phyloP scores from a whole-genome alignment of 805 yeast species.

The Metschnikowia vanudenii region DNA sequence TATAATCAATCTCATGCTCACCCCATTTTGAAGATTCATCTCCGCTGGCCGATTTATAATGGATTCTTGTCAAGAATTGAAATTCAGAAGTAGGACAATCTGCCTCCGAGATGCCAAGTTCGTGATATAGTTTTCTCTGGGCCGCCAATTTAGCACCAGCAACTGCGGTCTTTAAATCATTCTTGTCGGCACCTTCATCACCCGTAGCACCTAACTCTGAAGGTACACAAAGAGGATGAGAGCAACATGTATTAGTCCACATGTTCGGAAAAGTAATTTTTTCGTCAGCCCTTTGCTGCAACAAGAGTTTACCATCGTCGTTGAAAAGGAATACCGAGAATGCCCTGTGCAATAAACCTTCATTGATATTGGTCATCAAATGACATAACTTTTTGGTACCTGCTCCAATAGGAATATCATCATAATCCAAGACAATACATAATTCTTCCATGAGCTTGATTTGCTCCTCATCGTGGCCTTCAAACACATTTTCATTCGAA shows the following conservation, averaged over 20 bases:
- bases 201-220: conserved; percentile 64
- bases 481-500: conserved; percentile 49
- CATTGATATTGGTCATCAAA: conserved; percentile 79
- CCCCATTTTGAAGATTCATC: conserved; percentile 75
- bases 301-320: conserved; percentile 66
- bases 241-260: conserved; percentile 99
- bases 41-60: conserved; percentile 81
- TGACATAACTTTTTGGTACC: conserved; percentile 92
- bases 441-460: conserved; percentile 93
- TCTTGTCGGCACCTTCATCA: conserved; percentile 15
- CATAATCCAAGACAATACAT: conserved; percentile 87
- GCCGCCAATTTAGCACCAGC: conserved; percentile 86
- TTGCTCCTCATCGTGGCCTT: conserved; percentile 92
- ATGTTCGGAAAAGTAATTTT: conserved; percentile 93
- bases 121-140: conserved; percentile 87
- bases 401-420: conserved; percentile 87
- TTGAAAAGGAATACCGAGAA: conserved; percentile 94
- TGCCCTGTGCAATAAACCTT: conserved; percentile 90
- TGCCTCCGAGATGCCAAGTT: conserved; percentile 72
- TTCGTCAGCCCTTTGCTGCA: conserved; percentile 95
- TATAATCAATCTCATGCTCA: conserved; percentile 96
- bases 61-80: conserved; percentile 87
- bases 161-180: conserved; percentile 56
- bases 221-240: conserved; percentile 88
- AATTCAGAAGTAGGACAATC: conserved; percentile 66